These are phyloP conservation scores for Cordyceps cicadae DNA, from an alignment of 2,329 filamentous ascomycete genomes.

Conservation along the genomic window DNA sequence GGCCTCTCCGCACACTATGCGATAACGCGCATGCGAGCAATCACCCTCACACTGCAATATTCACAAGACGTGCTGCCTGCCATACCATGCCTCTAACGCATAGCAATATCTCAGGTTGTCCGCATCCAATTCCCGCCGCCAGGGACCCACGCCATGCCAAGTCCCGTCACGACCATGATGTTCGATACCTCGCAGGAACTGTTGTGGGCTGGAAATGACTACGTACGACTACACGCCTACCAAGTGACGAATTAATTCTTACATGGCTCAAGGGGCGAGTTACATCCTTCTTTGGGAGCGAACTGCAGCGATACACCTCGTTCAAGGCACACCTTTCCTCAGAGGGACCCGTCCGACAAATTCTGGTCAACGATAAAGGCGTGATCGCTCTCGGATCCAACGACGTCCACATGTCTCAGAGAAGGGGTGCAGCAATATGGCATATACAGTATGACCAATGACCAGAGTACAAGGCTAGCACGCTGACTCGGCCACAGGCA, in stretches of 20 bases:
- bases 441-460: slow-evolving; percentile 58
- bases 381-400: slow-evolving; percentile 75
- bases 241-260: slow-evolving; percentile 14
- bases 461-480: neutral
- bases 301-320: slow-evolving; percentile 83
- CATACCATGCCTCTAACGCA: slow-evolving; percentile 2
- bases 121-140: slow-evolving; percentile 75
- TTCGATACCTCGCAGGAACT: slow-evolving; percentile 89
- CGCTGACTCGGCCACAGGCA: slow-evolving; percentile 37
- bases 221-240: slow-evolving; percentile 46
- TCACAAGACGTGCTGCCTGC: neutral
- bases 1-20: neutral
- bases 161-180: slow-evolving; percentile 68
- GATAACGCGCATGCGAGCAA: slow-evolving; percentile 15
- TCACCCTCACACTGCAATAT: slow-evolving; percentile 9
- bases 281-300: slow-evolving; percentile 77
- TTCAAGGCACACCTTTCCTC: slow-evolving; percentile 67
- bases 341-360: slow-evolving; percentile 76
- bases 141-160: slow-evolving; percentile 59
- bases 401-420: slow-evolving; percentile 80
- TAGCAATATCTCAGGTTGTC: slow-evolving; percentile 51
- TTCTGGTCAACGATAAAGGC: slow-evolving; percentile 85
- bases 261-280: slow-evolving; percentile 61
- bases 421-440: slow-evolving; percentile 80
- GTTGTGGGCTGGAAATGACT: slow-evolving; percentile 87